phyloP scores from a whole-genome alignment of 345 rosid species.

The Streptanthus diversifolius region DNA sequence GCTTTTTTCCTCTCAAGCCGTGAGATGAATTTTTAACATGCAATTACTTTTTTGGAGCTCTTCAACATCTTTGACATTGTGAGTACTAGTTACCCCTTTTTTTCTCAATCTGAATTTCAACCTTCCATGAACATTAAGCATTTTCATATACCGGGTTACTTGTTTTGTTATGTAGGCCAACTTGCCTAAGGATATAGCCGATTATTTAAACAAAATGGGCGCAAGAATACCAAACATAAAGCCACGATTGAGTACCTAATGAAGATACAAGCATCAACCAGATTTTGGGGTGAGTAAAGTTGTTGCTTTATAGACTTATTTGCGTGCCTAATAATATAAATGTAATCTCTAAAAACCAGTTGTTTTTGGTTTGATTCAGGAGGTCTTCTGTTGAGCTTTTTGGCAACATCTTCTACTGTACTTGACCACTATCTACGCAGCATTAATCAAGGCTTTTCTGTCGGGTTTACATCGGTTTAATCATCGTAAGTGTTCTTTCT shows the following conservation, averaged over 20 bases:
- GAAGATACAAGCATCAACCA: conserved; percentile 88
- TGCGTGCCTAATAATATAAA: not conserved
- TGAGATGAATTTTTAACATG: conserved; percentile 52
- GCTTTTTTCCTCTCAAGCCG: conserved; percentile 54
- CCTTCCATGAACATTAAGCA: conserved; percentile 7
- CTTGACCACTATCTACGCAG: conserved; percentile 79
- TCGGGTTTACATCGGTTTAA: conserved; percentile 88
- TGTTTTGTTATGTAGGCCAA: conserved; percentile 57
- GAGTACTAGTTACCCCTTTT: conserved; percentile 38
- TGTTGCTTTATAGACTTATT: not conserved
- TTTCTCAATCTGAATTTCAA: not conserved
- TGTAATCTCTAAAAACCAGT: not conserved
- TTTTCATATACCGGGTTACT: not conserved
- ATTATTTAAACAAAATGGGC: conserved; percentile 94
- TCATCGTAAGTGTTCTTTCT: conserved; percentile 57
- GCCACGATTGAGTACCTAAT: conserved; percentile 83
- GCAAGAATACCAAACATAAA: conserved; percentile 93
- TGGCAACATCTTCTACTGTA: conserved; percentile 81
- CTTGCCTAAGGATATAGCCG: conserved; percentile 95
- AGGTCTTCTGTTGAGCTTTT: conserved; percentile 70
- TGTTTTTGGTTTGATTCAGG: conserved; percentile 46
- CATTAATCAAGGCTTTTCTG: conserved; percentile 74
- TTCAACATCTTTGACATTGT: conserved; percentile 97
- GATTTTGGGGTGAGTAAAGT: conserved; percentile 78
- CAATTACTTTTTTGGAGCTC: conserved; percentile 14